These are phyloP conservation scores for Ceratocystis colombiana DNA, from an alignment of 2,329 filamentous ascomycete genomes.

Conservation along the genomic window DNA sequence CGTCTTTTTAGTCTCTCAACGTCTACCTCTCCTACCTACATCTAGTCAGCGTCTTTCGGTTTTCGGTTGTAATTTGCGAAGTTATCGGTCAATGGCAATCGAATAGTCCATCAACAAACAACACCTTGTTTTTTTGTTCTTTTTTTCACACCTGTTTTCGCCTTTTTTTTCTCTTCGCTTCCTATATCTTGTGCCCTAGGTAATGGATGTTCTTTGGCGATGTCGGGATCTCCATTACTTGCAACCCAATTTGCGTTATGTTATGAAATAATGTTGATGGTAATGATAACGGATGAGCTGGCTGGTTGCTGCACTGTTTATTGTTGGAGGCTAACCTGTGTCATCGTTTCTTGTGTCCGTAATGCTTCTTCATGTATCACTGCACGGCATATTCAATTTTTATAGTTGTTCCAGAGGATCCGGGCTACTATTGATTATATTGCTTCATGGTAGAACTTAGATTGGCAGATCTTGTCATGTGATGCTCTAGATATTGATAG, in stretches of 20 bases:
- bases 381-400: too few species aligned
- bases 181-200: constrained; percentile 20
- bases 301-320: neutral
- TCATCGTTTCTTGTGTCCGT: neutral
- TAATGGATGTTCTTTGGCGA: constrained; percentile 8
- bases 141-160: constrained; percentile 25
- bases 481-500: too few species aligned
- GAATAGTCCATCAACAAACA: constrained; percentile 43
- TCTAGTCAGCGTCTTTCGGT: constrained; percentile 32
- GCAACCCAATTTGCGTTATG: neutral
- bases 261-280: constrained; percentile 9
- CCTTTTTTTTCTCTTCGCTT: constrained; percentile 26
- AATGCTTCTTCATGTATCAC: too few species aligned
- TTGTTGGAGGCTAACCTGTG: constrained; percentile 4
- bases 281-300: constrained; percentile 12
- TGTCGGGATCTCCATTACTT: neutral
- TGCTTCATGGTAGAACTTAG: too few species aligned
- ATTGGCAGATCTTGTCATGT: too few species aligned
- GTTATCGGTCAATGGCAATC: constrained; percentile 46
- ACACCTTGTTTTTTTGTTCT: constrained; percentile 27
- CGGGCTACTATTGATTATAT: too few species aligned
- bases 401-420: too few species aligned
- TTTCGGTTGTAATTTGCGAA: constrained; percentile 51
- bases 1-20: constrained; percentile 25
- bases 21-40: constrained; percentile 25